Percentiles rank a stretch among this genome's conserved stretches.
These are phyloP conservation scores for Xylaria scruposa DNA, from an alignment of 495 filamentous ascomycete species.

Conservation along the genomic window DNA sequence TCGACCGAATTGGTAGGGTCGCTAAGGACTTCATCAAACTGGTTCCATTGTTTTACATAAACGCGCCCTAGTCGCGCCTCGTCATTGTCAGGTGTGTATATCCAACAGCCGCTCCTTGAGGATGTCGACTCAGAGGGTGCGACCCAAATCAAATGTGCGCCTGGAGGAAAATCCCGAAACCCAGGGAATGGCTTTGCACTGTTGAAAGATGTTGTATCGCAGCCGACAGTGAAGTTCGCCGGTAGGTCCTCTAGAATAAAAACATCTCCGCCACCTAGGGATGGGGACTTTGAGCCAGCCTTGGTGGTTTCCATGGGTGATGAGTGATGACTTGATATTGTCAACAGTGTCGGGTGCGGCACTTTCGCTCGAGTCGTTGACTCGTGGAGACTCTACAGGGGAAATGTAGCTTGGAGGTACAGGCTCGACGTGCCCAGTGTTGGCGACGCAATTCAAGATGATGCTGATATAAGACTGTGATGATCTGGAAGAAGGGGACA, in stretches of 20 bases:
- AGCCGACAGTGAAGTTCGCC: slow-evolving; percentile 50
- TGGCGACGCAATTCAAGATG: neutral
- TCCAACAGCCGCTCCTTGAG: slow-evolving; percentile 66
- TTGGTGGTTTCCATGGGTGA: slow-evolving; percentile 30
- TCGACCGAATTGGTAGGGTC: slow-evolving; percentile 46
- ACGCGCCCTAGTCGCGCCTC: slow-evolving; percentile 41
- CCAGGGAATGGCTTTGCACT: slow-evolving; percentile 54
- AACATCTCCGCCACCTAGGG: slow-evolving; percentile 48
- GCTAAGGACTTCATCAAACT: slow-evolving; percentile 54
- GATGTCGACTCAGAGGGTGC: slow-evolving; percentile 55
- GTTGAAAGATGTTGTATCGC: slow-evolving; percentile 52
- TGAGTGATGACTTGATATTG: slow-evolving; percentile 3
- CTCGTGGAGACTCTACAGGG: slow-evolving; percentile 33
- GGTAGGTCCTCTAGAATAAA: slow-evolving; percentile 52
- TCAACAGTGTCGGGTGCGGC: neutral
- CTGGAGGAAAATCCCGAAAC: slow-evolving; percentile 64
- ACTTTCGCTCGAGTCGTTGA: slow-evolving; percentile 35
- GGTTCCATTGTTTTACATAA: slow-evolving; percentile 67
- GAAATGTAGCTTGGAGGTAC: neutral
- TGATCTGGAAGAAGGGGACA: neutral
- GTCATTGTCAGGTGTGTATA: slow-evolving; percentile 46
- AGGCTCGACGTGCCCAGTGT: neutral
- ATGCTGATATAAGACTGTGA: neutral
- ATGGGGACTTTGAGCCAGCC: slow-evolving; percentile 3
- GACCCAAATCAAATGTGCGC: slow-evolving; percentile 65